Percentiles rank a stretch among this genome's conserved stretches.
Evolutionary conservation across 2,329 filamentous ascomycete genomes (phyloP).

Genomic region (Colletotrichum sp.): DNA sequence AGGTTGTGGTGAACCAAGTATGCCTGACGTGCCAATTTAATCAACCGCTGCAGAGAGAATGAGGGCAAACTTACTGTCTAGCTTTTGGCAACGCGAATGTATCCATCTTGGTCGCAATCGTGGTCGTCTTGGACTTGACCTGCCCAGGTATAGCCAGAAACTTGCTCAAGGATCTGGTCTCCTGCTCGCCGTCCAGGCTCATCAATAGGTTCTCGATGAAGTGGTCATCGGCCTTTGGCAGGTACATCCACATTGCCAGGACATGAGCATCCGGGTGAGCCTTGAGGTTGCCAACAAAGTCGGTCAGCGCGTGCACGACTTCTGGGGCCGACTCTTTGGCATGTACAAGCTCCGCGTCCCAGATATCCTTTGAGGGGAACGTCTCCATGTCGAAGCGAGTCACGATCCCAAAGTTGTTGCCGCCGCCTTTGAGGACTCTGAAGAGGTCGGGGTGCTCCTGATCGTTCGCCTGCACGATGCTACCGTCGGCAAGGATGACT

Average conservation of each 20-base stretch:
- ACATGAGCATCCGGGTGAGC: background rate
- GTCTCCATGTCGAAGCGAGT: slow-evolving; percentile 25
- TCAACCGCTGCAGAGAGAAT: background rate
- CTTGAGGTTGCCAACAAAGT: background rate
- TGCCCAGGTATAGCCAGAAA: background rate
- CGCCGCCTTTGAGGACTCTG: slow-evolving; percentile 49
- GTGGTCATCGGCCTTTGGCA: background rate
- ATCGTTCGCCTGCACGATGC: slow-evolving; percentile 39
- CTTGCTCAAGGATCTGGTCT: background rate
- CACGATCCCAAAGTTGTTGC: slow-evolving; percentile 49
- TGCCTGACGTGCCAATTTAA: background rate
- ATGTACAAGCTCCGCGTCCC: background rate
- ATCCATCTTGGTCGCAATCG: background rate
- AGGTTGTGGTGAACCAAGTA: background rate
- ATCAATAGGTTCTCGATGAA: background rate
- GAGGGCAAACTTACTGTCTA: background rate
- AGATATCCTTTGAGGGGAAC: background rate
- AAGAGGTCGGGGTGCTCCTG: slow-evolving; percentile 43
- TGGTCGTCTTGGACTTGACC: background rate
- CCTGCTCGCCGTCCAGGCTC: background rate
- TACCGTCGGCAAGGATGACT: slow-evolving; percentile 42
- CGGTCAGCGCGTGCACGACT: background rate
- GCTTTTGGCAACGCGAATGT: background rate
- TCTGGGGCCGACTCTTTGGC: background rate
- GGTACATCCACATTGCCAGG: background rate